Conservation (phyloP, 2,329 filamentous ascomycete species). For the Colletotrichum sp. region DNA sequence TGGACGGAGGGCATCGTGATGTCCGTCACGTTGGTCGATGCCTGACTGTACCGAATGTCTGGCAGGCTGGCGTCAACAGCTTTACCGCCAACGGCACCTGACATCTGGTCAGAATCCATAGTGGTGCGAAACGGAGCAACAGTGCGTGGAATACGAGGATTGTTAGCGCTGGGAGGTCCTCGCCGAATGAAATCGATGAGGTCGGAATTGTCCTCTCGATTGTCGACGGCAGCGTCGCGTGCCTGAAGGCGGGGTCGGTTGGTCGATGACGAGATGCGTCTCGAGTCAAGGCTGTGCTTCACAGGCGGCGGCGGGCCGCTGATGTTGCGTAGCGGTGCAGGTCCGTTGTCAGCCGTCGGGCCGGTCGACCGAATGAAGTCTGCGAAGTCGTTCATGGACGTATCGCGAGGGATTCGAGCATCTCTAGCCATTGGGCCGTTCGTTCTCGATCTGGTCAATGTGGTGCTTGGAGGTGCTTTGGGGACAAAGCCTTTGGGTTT, state of each 20-base stretch:
- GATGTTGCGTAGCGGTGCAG: conserved; percentile 38
- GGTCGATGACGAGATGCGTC: conserved; percentile 39
- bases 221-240: conserved; percentile 70
- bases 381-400: conserved; percentile 76
- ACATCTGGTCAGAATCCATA: conserved; percentile 83
- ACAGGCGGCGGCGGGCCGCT: conserved; percentile 31
- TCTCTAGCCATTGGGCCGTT: conserved; percentile 65
- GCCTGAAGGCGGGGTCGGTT: conserved; percentile 67
- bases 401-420: conserved; percentile 72
- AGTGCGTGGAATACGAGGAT: conserved; percentile 78
- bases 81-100: conserved; percentile 55
- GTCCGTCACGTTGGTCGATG: conserved; percentile 62
- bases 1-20: conserved; percentile 60
- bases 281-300: conserved; percentile 42
- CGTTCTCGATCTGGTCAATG: conserved; percentile 35
- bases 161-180: conserved; percentile 70
- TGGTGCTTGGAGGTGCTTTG: conserved; percentile 33
- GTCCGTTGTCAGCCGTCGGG: conserved; percentile 56
- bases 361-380: conserved; percentile 90
- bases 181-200: conserved; percentile 95
- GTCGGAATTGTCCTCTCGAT: conserved; percentile 75
- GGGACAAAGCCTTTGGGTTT: conserved; percentile 29
- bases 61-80: conserved; percentile 63
- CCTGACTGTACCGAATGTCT: conserved; percentile 60
- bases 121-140: conserved; percentile 86